Percentiles rank a stretch among this genome's conserved stretches.
Conservation (phyloP, 257 asterid species). For the Ophiorrhiza pumila region DNA sequence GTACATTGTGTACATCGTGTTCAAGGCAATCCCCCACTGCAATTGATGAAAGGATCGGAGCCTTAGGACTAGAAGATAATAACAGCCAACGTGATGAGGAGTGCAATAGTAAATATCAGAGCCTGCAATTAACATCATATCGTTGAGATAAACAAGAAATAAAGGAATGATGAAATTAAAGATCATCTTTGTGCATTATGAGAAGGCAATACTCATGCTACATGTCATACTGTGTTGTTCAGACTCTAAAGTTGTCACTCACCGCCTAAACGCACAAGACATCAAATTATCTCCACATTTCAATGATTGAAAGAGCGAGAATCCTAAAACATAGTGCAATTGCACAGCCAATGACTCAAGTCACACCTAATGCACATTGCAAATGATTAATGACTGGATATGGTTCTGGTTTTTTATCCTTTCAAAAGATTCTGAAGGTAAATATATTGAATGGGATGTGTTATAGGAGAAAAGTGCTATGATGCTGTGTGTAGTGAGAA, state of each 20-base stretch:
- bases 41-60: background rate
- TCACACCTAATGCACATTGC: background rate
- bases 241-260: background rate
- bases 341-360: background rate
- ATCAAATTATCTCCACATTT: background rate
- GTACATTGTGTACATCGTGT: too few relatives aligned
- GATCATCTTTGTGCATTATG: background rate
- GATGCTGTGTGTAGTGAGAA: background rate
- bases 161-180: background rate
- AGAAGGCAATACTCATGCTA: background rate
- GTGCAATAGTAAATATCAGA: slow-evolving; percentile 29
- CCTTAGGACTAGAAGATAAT: slow-evolving; percentile 16
- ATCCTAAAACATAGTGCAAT: background rate
- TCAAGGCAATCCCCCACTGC: background rate
- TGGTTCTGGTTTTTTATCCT: background rate
- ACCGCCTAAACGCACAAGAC: background rate
- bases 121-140: slow-evolving; percentile 26
- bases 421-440: background rate
- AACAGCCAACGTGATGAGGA: slow-evolving; percentile 21
- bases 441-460: background rate
- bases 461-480: background rate
- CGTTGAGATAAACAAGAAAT: background rate
- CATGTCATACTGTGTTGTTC: background rate
- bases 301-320: background rate
- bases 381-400: background rate